Evolutionary conservation across 1,139 yeast genomes (phyloP).

Genomic region (Candida gigantensis): DNA sequence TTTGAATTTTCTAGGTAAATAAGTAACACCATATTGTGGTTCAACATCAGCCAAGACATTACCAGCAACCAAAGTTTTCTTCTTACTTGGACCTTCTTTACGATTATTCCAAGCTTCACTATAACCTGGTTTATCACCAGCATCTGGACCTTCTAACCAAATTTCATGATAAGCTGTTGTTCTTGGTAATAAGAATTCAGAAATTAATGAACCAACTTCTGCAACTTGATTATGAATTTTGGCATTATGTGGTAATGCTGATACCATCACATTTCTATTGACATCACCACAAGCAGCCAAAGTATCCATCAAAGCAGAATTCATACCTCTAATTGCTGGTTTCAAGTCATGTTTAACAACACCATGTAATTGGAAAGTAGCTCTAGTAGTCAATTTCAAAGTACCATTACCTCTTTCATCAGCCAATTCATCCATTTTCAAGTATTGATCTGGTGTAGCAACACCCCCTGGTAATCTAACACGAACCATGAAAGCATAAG

Average conservation of each 20-base stretch:
- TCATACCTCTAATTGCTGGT: conserved; percentile 92
- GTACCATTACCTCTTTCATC: conserved; percentile 90
- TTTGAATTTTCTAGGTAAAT: conserved; percentile 95
- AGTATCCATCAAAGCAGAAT: conserved; percentile 86
- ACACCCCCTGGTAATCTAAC: conserved; percentile 94
- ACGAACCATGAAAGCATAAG: conserved; percentile 94
- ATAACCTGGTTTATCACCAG: conserved; percentile 67
- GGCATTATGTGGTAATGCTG: conserved; percentile 85
- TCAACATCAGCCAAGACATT: conserved; percentile 83
- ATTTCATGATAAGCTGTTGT: conserved; percentile 97
- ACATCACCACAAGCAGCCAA: conserved; percentile 99
- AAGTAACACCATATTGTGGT: conserved; percentile 84
- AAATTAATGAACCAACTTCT: conserved; percentile 61
- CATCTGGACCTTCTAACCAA: conserved; percentile 91
- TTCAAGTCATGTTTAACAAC: conserved; percentile 86
- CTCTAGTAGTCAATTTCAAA: conserved; percentile 92
- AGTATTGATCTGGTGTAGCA: conserved; percentile 87
- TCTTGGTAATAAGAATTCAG: conserved; percentile 81
- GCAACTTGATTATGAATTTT: conserved; percentile 78
- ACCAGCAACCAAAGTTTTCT: conserved; percentile 82
- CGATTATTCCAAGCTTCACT: conserved; percentile 71
- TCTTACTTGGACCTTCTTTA: conserved; percentile 75
- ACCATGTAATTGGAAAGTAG: conserved; percentile 96
- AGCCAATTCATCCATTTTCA: conserved; percentile 79
- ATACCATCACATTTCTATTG: conserved; percentile 90